phyloP scores from a whole-genome alignment of 176 grass and related monocot species.

The Lolium multiflorum region DNA sequence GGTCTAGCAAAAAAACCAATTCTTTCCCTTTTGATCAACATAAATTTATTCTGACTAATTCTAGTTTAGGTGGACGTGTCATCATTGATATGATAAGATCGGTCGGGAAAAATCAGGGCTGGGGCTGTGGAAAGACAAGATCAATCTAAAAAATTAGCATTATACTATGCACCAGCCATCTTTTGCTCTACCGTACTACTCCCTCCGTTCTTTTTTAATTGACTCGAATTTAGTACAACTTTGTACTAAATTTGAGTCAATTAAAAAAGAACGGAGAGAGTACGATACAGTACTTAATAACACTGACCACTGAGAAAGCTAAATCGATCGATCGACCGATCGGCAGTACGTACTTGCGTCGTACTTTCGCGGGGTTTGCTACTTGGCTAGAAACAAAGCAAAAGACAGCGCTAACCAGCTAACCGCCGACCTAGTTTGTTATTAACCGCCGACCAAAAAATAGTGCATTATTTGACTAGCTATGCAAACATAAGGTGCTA shows the following conservation, averaged over 20 bases:
- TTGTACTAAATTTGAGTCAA: no score
- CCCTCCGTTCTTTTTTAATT: no score
- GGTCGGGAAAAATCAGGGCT: neutral
- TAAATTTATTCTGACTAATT: neutral
- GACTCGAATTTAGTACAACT: no score
- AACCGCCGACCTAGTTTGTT: neutral
- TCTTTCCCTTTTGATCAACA: neutral
- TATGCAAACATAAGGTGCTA: neutral
- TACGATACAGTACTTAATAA: neutral
- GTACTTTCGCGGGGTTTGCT: neutral
- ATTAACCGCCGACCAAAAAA: neutral
- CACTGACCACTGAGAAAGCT: neutral
- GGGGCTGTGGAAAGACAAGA: neutral
- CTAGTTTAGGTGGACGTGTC: neutral
- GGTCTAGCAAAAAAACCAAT: no score
- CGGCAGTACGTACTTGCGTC: no score
- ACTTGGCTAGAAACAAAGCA: neutral
- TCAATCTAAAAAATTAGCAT: neutral
- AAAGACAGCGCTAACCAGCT: neutral
- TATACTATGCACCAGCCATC: neutral
- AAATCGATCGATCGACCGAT: neutral
- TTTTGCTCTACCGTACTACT: neutral
- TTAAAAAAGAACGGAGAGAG: no score
- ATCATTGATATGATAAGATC: constrained; percentile 17
- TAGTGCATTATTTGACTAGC: neutral